phyloP scores from a whole-genome alignment of 2,329 filamentous ascomycete species.

The Aspergillus latus region DNA sequence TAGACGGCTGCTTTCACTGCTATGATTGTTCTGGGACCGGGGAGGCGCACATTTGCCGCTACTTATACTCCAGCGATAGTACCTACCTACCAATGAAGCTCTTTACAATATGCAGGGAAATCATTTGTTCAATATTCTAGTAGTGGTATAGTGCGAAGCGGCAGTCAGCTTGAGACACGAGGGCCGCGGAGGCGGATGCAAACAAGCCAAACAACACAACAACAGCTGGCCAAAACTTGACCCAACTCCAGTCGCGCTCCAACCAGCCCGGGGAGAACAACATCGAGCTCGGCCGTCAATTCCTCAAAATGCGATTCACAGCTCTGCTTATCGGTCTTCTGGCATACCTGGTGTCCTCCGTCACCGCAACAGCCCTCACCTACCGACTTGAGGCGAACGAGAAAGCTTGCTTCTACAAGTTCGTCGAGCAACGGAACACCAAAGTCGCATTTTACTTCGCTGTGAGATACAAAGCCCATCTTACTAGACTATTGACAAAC shows the following conservation, averaged over 20 bases:
- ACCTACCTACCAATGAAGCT: neutral
- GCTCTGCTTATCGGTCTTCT: slow-evolving; percentile 66
- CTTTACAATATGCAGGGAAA: too few relatives aligned
- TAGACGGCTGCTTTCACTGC: neutral
- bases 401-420: slow-evolving; percentile 91
- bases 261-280: slow-evolving; percentile 16
- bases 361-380: slow-evolving; percentile 85
- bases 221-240: slow-evolving; percentile 35
- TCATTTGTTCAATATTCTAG: too few relatives aligned
- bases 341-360: slow-evolving; percentile 68
- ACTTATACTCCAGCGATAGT: neutral
- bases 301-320: slow-evolving; percentile 62
- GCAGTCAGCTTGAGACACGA: neutral
- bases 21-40: neutral
- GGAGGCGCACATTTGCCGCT: neutral
- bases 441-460: slow-evolving; percentile 99
- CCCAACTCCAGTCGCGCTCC: slow-evolving; percentile 20
- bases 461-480: slow-evolving; percentile 54
- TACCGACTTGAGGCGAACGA: slow-evolving; percentile 90
- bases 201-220: slow-evolving; percentile 36
- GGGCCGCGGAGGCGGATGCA: slow-evolving; percentile 22
- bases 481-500: neutral
- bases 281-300: slow-evolving; percentile 19
- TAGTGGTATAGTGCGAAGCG: neutral
- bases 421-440: slow-evolving; percentile 71